phyloP scores from a whole-genome alignment of 805 yeast species.

The Teunomyces atbi region DNA sequence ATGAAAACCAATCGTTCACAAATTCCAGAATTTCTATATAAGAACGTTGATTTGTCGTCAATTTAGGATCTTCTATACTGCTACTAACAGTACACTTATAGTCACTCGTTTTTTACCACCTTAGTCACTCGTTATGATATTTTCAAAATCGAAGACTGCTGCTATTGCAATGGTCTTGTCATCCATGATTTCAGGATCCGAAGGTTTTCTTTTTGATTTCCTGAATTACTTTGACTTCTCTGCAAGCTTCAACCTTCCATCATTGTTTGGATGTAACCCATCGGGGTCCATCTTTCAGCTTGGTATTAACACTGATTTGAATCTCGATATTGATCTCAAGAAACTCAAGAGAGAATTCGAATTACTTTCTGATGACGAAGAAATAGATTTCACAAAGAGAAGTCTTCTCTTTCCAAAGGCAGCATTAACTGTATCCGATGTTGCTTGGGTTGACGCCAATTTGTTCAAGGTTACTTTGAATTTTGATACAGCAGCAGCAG shows the following conservation, averaged over 20 bases:
- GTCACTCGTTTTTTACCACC: conserved; percentile 6
- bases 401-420: conserved; percentile 15
- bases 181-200: conserved; percentile 7
- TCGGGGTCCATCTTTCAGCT: conserved; percentile 8
- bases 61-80: background rate
- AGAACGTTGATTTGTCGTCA: background rate
- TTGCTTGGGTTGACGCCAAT: conserved; percentile 14
- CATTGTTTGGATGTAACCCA: conserved; percentile 7
- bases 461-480: conserved; percentile 18
- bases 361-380: background rate
- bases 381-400: conserved; percentile 5
- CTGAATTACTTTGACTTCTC: conserved; percentile 12
- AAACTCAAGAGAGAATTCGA: conserved; percentile 9
- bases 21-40: background rate
- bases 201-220: conserved; percentile 6
- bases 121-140: conserved; percentile 8
- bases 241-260: conserved; percentile 6
- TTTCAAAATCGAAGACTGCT: conserved; percentile 14
- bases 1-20: background rate
- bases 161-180: conserved; percentile 11
- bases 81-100: background rate
- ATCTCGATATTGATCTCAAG: conserved; percentile 9
- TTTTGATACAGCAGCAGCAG: conserved; percentile 17
- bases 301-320: conserved; percentile 12
- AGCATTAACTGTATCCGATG: conserved; percentile 16